These are phyloP conservation scores for Colletotrichum cordylinicola DNA, from an alignment of 2,329 filamentous ascomycete genomes.

Conservation along the genomic window DNA sequence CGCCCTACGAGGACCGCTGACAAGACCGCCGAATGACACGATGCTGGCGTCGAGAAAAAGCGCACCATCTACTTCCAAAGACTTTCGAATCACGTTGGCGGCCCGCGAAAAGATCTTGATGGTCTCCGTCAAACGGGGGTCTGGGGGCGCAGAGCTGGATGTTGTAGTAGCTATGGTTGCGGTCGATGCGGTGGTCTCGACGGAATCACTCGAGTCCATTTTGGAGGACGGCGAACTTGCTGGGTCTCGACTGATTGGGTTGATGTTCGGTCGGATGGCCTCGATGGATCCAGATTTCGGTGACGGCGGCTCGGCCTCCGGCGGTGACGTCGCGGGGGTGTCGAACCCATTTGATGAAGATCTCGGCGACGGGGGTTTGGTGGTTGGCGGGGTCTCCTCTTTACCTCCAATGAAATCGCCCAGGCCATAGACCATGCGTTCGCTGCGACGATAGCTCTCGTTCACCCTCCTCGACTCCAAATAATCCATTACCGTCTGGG, in stretches of 20 bases:
- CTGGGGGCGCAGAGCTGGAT: constrained; percentile 16
- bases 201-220: constrained; percentile 14
- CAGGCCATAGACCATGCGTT: constrained; percentile 42
- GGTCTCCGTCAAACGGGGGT: constrained; percentile 17
- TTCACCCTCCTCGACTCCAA: constrained; percentile 38
- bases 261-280: constrained; percentile 9
- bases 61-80: constrained; percentile 36
- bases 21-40: constrained; percentile 31
- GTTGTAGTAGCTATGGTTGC: constrained; percentile 15
- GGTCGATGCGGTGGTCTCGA: constrained; percentile 9
- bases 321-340: neutral
- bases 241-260: neutral
- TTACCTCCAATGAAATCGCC: constrained; percentile 41
- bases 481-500: constrained; percentile 41
- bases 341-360: neutral
- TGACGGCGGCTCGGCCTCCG: neutral
- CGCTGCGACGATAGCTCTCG: constrained; percentile 35
- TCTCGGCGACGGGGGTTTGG: neutral
- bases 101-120: constrained; percentile 45
- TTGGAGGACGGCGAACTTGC: neutral
- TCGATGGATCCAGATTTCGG: neutral
- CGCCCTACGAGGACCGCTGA: constrained; percentile 22
- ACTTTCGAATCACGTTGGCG: constrained; percentile 46
- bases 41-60: constrained; percentile 27
- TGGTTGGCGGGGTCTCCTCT: neutral